phyloP scores from a whole-genome alignment of 345 rosid species.

The Ceriops zippeliana region DNA sequence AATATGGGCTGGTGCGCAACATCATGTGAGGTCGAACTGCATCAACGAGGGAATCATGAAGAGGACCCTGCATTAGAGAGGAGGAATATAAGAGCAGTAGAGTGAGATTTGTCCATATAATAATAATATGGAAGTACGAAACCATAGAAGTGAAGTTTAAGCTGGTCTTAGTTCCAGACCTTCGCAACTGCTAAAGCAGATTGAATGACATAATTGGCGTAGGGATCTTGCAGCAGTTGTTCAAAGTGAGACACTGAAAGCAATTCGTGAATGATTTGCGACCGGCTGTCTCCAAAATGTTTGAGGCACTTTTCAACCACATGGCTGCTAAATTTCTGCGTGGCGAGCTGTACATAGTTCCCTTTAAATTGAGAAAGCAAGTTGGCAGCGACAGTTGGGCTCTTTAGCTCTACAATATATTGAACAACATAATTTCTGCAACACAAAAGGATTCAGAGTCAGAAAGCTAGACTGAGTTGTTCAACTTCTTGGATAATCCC shows the following conservation, averaged over 20 bases:
- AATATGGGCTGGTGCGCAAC: conserved; percentile 57
- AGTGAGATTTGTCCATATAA: no score
- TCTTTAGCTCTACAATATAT: conserved; percentile 51
- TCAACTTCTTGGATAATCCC: not conserved
- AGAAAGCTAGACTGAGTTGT: not conserved
- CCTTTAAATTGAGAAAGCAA: conserved; percentile 47
- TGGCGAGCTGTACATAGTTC: conserved; percentile 55
- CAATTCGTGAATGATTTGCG: conserved; percentile 51
- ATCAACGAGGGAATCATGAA: conserved; percentile 43
- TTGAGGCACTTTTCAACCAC: conserved; percentile 69
- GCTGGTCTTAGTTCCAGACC: conserved; percentile 13
- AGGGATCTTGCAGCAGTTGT: conserved; percentile 67
- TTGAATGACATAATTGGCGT: conserved; percentile 73
- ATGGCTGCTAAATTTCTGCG: conserved; percentile 74
- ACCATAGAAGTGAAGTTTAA: not conserved
- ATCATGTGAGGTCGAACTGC: conserved; percentile 41
- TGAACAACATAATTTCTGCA: conserved; percentile 79
- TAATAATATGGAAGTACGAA: not conserved
- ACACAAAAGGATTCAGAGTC: conserved; percentile 15
- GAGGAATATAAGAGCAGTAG: conserved; percentile 5
- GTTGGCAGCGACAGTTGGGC: conserved; percentile 31
- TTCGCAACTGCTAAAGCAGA: conserved; percentile 58
- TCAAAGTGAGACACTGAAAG: conserved; percentile 52
- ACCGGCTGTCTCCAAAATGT: conserved; percentile 43
- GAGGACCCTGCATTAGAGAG: conserved; percentile 41